phyloP scores from a whole-genome alignment of 2,329 filamentous ascomycete genomes.

The Diaporthe caulivora region DNA sequence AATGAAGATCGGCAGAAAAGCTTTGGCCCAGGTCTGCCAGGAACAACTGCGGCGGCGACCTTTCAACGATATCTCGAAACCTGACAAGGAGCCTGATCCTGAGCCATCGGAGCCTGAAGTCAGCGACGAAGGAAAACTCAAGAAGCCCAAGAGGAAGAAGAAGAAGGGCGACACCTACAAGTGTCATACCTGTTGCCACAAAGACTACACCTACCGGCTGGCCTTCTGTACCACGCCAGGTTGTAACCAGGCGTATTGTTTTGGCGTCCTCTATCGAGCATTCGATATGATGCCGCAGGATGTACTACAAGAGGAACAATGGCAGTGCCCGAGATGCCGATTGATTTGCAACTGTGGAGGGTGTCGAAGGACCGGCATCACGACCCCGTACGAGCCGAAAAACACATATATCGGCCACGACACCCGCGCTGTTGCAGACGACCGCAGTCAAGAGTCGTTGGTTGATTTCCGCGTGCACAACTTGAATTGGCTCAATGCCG shows the following conservation, averaged over 20 bases:
- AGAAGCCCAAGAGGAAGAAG: slow-evolving; percentile 67
- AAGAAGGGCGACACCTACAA: slow-evolving; percentile 67
- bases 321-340: slow-evolving; percentile 90
- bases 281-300: slow-evolving; percentile 90
- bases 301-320: slow-evolving; percentile 83
- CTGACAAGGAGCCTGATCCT: slow-evolving; percentile 60
- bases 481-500: slow-evolving; percentile 79
- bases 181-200: slow-evolving; percentile 88
- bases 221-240: slow-evolving; percentile 78
- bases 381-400: slow-evolving; percentile 85
- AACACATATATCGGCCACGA: slow-evolving; percentile 91
- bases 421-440: slow-evolving; percentile 89
- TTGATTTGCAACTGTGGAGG: slow-evolving; percentile 88
- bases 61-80: slow-evolving; percentile 83
- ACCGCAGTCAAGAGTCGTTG: slow-evolving; percentile 88
- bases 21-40: slow-evolving; percentile 93
- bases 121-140: slow-evolving; percentile 72
- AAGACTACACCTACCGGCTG: slow-evolving; percentile 87
- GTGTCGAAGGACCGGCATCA: slow-evolving; percentile 77
- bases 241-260: slow-evolving; percentile 87
- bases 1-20: slow-evolving; percentile 77
- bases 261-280: slow-evolving; percentile 90
- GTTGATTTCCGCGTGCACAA: slow-evolving; percentile 95
- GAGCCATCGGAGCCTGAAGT: slow-evolving; percentile 66
- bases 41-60: slow-evolving; percentile 85